phyloP scores from a whole-genome alignment of 139 green algal species.

The Dunaliella sp. region DNA sequence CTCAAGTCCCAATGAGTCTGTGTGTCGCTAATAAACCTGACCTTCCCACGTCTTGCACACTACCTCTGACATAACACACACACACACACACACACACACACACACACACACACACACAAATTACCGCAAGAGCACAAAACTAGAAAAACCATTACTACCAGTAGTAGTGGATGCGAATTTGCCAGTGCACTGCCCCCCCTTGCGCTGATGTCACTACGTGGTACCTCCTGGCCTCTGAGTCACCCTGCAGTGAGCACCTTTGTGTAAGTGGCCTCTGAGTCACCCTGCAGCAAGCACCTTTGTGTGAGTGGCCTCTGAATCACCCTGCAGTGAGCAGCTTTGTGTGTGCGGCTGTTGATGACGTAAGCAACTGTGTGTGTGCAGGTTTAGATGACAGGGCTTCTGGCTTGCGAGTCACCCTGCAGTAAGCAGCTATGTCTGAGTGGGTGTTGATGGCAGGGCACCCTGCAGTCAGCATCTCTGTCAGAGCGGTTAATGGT shows the following conservation, averaged over 20 bases:
- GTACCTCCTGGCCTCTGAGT: slow-evolving; percentile 32
- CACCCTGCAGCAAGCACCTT: not conserved
- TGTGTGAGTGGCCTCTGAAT: not conserved
- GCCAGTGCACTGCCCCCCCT: slow-evolving; percentile 80
- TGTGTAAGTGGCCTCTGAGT: not conserved
- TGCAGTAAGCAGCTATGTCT: not conserved
- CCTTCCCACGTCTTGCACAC: too few relatives aligned
- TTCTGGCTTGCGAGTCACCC: not conserved
- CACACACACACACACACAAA: too few relatives aligned
- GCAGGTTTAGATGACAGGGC: not conserved
- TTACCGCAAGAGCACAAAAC: too few relatives aligned
- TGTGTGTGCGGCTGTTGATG: not conserved
- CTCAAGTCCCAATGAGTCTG: too few relatives aligned
- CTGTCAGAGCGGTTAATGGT: too few relatives aligned
- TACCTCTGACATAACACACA: too few relatives aligned
- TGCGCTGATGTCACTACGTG: slow-evolving; percentile 81
- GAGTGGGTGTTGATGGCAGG: too few relatives aligned
- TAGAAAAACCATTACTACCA: too few relatives aligned
- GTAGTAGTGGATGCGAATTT: slow-evolving; percentile 80
- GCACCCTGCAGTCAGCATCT: too few relatives aligned
- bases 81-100: too few relatives aligned
- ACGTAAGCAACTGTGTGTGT: not conserved
- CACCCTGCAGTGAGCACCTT: not conserved
- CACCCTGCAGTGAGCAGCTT: not conserved
- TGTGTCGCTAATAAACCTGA: too few relatives aligned